A percentile compares a stretch with the other conserved stretches of the same genome.
phyloP scores from a whole-genome alignment of 768 basidiomycete genomes.

The Crassisporium funariophilum region DNA sequence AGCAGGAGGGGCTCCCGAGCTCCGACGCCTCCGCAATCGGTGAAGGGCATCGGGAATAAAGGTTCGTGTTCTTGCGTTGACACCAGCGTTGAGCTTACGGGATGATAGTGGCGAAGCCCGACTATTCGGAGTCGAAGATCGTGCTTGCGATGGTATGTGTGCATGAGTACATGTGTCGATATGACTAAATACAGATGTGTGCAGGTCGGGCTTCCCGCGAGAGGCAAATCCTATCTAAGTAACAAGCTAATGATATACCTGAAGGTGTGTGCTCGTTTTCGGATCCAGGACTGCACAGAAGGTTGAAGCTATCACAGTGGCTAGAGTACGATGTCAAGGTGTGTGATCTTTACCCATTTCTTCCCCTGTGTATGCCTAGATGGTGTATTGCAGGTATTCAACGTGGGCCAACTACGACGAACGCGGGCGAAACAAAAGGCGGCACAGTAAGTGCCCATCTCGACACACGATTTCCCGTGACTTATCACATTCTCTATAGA shows the following conservation, averaged over 20 bases:
- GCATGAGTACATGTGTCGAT: neutral
- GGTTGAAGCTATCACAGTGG: conserved; percentile 61
- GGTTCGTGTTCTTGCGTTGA: conserved; percentile 44
- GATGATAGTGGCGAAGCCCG: conserved; percentile 84
- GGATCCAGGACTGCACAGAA: conserved; percentile 14
- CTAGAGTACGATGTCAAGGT: conserved; percentile 97
- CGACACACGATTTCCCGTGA: neutral
- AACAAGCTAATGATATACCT: conserved; percentile 98
- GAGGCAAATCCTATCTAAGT: conserved; percentile 97
- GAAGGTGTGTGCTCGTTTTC: conserved; percentile 53
- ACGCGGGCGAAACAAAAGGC: conserved; percentile 81
- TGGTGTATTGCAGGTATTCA: conserved; percentile 85
- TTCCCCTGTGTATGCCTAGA: no score
- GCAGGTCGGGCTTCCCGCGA: conserved; percentile 94
- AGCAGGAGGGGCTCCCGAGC: conserved; percentile 74
- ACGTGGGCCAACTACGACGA: conserved; percentile 92
- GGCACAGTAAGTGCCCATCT: conserved; percentile 53
- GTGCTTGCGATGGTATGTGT: conserved; percentile 92
- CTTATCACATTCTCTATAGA: conserved; percentile 29
- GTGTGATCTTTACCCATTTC: conserved; percentile 2
- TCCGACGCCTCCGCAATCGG: conserved; percentile 77
- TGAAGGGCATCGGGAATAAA: conserved; percentile 89
- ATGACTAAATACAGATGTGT: neutral
- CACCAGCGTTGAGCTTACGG: conserved; percentile 5
- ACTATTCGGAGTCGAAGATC: conserved; percentile 98